Conservation (phyloP, 768 basidiomycete genomes). For the Harrya chromipes region DNA sequence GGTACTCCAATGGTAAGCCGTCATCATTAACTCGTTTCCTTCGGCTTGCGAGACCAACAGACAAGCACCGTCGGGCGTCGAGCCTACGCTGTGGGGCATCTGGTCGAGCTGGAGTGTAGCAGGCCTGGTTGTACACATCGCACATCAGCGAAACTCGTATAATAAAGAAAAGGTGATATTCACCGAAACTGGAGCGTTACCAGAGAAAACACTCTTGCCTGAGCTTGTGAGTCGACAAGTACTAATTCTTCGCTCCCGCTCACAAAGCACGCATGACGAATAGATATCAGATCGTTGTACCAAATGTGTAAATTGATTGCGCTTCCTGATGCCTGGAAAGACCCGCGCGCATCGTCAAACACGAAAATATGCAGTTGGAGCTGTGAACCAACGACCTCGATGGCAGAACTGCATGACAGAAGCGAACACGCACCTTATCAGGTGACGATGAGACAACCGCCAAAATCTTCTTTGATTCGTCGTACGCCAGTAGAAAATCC, state of each 20-base stretch:
- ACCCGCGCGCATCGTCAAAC: constrained; percentile 43
- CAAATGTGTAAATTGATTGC: constrained; percentile 41
- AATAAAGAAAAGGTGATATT: not conserved
- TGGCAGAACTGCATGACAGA: not conserved
- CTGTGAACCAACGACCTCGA: constrained; percentile 14
- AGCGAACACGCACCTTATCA: constrained; percentile 33
- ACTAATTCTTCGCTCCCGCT: constrained; percentile 51
- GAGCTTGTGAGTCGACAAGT: constrained; percentile 42
- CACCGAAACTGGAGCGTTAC: constrained; percentile 54
- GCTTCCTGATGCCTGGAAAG: constrained; percentile 40
- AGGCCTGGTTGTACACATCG: constrained; percentile 32
- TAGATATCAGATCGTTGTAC: constrained; percentile 34
- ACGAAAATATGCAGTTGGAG: constrained; percentile 43
- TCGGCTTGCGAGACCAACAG: constrained; percentile 35
- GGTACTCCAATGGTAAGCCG: constrained; percentile 53
- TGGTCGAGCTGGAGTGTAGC: constrained; percentile 39
- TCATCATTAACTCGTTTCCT: constrained; percentile 19
- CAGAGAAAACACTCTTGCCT: constrained; percentile 52
- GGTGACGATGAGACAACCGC: constrained; percentile 41
- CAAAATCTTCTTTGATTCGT: constrained; percentile 50
- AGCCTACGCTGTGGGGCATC: constrained; percentile 31
- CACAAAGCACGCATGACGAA: constrained; percentile 43
- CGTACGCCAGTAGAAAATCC: constrained; percentile 45
- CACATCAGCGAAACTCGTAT: not conserved
- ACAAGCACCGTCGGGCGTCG: constrained; percentile 56